phyloP scores from a whole-genome alignment of 2,329 filamentous ascomycete genomes.

The Rachicladosporium sp. region DNA sequence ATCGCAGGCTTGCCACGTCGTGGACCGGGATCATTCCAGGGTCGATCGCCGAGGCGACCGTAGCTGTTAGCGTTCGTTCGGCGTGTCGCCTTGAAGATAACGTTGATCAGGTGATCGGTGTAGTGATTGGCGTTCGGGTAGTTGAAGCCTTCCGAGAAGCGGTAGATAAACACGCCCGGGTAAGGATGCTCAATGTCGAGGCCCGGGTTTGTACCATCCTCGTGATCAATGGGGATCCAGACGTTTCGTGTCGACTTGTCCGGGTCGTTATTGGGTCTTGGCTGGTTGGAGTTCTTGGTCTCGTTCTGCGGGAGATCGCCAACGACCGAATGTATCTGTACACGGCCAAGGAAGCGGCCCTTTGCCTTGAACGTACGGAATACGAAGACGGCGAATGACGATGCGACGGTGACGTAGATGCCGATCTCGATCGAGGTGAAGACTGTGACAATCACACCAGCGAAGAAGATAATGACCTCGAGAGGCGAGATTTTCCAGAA shows the following conservation, averaged over 20 bases:
- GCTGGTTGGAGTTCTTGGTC: conserved; percentile 32
- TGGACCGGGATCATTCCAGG: conserved; percentile 89
- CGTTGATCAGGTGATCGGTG: conserved; percentile 51
- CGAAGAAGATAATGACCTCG: conserved; percentile 85
- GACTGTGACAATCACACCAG: conserved; percentile 78
- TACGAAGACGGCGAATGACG: conserved; percentile 66
- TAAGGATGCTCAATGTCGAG: conserved; percentile 70
- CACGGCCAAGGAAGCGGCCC: conserved; percentile 74
- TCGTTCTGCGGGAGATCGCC: conserved; percentile 39
- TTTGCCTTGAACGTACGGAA: conserved; percentile 73
- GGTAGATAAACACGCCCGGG: conserved; percentile 89
- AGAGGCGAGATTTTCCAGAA: conserved; percentile 90
- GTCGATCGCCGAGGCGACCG: conserved; percentile 50
- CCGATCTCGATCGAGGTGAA: conserved; percentile 84
- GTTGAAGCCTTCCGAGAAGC: conserved; percentile 88
- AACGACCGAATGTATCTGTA: conserved; percentile 72
- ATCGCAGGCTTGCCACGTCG: conserved; percentile 39
- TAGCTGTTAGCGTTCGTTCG: conserved; percentile 62
- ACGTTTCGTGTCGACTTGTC: conserved; percentile 52
- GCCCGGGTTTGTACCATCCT: conserved; percentile 78
- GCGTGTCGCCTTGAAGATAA: conserved; percentile 49
- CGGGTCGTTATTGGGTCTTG: conserved; percentile 28
- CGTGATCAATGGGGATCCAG: conserved; percentile 78
- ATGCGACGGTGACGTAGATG: conserved; percentile 72
- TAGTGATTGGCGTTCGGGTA: conserved; percentile 89